A percentile compares a stretch with the other conserved stretches of the same genome.
These are phyloP conservation scores for Apiospora aurea DNA, from an alignment of 2,329 filamentous ascomycete genomes.

Conservation along the genomic window DNA sequence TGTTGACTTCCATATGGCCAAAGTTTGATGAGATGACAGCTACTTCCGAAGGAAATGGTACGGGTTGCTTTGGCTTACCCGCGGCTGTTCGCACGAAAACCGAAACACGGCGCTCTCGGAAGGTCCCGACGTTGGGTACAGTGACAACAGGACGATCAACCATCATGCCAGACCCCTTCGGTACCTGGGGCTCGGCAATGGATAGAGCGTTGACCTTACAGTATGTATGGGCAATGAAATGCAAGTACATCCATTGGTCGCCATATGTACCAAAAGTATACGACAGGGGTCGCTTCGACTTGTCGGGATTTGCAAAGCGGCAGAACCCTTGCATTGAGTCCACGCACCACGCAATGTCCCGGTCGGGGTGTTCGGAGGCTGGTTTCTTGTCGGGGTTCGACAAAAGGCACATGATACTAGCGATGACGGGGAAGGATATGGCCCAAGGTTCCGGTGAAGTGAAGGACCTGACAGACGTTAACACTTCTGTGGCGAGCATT, in stretches of 20 bases:
- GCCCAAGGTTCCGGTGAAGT: background rate
- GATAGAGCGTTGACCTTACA: background rate
- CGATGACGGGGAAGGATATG: background rate
- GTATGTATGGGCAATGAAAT: background rate
- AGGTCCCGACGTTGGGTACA: background rate
- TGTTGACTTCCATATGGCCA: background rate
- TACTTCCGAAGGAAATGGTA: background rate
- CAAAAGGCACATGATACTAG: background rate
- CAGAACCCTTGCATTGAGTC: background rate
- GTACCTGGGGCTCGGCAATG: fast-evolving
- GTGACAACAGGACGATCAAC: background rate
- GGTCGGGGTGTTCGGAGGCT: background rate
- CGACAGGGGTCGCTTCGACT: background rate
- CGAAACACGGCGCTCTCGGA: background rate
- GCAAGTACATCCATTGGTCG: background rate
- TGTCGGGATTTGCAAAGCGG: background rate
- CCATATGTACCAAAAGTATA: background rate
- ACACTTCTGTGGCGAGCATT: background rate
- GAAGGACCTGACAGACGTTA: background rate
- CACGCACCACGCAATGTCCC: background rate
- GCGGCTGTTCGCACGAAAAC: background rate
- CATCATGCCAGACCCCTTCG: background rate
- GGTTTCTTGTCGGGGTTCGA: background rate
- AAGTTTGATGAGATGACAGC: background rate
- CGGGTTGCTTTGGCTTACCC: background rate